phyloP scores from a whole-genome alignment of 1,139 yeast genomes.

The Geotrichum carabidarum region DNA sequence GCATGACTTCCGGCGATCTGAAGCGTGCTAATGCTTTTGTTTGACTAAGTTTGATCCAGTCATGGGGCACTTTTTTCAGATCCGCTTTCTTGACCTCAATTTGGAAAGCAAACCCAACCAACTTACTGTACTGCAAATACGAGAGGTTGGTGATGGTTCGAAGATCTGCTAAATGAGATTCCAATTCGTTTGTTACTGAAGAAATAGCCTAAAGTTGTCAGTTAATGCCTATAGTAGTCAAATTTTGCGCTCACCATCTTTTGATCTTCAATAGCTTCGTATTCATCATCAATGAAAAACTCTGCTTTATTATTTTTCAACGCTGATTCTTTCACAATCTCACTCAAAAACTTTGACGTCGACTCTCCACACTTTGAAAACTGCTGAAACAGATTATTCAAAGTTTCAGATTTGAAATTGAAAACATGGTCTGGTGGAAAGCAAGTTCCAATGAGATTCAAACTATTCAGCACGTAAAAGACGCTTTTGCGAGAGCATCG shows the following conservation, averaged over 20 bases:
- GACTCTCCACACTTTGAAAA: constrained; percentile 25
- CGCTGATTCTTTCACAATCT: constrained; percentile 57
- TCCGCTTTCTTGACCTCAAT: constrained; percentile 67
- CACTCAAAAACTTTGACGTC: constrained; percentile 41
- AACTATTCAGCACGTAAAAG: constrained; percentile 48
- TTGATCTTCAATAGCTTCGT: constrained; percentile 40
- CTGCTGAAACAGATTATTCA: constrained; percentile 34
- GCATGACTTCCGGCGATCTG: constrained; percentile 54
- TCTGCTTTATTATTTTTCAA: constrained; percentile 46
- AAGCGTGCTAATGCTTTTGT: constrained; percentile 70
- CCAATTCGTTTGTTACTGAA: constrained; percentile 40
- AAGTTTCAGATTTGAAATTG: constrained; percentile 30
- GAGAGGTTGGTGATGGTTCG: constrained; percentile 52
- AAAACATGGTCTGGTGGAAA: not conserved
- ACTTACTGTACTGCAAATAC: constrained; percentile 51
- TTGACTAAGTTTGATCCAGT: constrained; percentile 72
- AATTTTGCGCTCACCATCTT: constrained; percentile 20
- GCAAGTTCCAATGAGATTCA: constrained; percentile 24
- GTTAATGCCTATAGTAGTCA: constrained; percentile 13
- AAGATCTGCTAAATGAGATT: constrained; percentile 48
- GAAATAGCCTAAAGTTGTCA: constrained; percentile 20
- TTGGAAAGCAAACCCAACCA: constrained; percentile 60
- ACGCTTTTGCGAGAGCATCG: constrained; percentile 59
- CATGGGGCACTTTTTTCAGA: constrained; percentile 54
- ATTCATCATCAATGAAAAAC: constrained; percentile 35